Conservation (phyloP, 2,329 filamentous ascomycete genomes). For the Fusarium paranaense region DNA sequence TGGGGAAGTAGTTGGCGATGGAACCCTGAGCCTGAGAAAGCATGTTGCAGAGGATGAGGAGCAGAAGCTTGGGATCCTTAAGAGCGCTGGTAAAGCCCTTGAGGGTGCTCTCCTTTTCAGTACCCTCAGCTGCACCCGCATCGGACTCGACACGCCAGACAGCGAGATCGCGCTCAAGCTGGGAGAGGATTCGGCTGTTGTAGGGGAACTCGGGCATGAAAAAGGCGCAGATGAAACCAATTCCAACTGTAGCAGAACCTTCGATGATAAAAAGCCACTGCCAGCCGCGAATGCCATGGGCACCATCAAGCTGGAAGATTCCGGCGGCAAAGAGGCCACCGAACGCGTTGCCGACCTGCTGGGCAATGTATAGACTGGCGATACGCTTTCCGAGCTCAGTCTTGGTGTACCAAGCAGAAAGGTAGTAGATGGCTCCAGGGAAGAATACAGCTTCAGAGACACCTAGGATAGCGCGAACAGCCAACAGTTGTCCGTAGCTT, state of each 20-base stretch:
- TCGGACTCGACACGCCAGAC: constrained; percentile 51
- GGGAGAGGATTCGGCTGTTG: constrained; percentile 51
- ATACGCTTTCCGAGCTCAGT: constrained; percentile 50
- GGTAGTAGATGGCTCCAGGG: constrained; percentile 55
- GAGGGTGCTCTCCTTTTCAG: constrained; percentile 46
- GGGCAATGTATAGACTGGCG: constrained; percentile 45
- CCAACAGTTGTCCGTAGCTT: constrained; percentile 45
- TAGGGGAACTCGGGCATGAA: constrained; percentile 55
- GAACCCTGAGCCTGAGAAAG: constrained; percentile 52
- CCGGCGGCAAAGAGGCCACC: constrained; percentile 51
- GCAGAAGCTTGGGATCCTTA: constrained; percentile 51
- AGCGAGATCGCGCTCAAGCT: constrained; percentile 45
- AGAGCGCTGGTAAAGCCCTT: constrained; percentile 46
- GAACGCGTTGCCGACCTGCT: constrained; percentile 46
- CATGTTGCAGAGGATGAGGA: constrained; percentile 54
- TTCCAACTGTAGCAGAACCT: constrained; percentile 26
- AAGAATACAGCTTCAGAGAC: constrained; percentile 68
- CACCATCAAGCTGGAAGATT: constrained; percentile 47
- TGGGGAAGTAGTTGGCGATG: constrained; percentile 47
- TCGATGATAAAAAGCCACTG: constrained; percentile 48
- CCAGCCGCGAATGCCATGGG: constrained; percentile 36
- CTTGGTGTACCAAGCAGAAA: constrained; percentile 56
- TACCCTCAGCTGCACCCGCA: constrained; percentile 53
- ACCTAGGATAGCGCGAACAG: constrained; percentile 57
- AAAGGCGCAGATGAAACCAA: constrained; percentile 43